These are phyloP conservation scores for Thermochaetoides thermophila DNA, from an alignment of 495 filamentous ascomycete species.

Conservation along the genomic window DNA sequence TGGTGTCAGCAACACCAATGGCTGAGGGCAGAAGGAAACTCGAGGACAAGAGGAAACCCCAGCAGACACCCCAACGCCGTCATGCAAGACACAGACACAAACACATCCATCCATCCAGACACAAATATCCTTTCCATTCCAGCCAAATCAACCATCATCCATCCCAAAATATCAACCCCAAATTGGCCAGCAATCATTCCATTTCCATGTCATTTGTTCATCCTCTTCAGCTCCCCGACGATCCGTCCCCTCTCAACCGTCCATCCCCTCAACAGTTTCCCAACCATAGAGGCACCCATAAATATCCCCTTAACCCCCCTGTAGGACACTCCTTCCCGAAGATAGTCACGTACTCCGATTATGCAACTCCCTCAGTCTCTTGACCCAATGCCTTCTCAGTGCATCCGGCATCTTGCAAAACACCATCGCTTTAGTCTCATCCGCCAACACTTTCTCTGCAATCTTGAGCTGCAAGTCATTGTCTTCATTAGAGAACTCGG, in stretches of 20 bases:
- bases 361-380: slow-evolving; percentile 30
- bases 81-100: slow-evolving; percentile 1
- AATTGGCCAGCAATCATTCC: background rate
- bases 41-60: background rate
- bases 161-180: background rate
- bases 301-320: background rate
- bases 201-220: no score
- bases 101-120: background rate
- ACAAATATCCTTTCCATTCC: no score
- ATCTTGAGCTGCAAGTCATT: slow-evolving; percentile 36
- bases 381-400: slow-evolving; percentile 33
- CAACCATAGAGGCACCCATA: background rate
- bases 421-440: slow-evolving; percentile 38
- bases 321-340: no score
- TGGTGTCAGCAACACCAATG: background rate
- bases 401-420: slow-evolving; percentile 36
- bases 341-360: slow-evolving; percentile 20
- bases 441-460: slow-evolving; percentile 34
- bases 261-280: background rate
- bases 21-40: background rate
- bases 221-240: no score
- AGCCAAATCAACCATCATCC: background rate
- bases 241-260: background rate
- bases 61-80: slow-evolving; percentile 2
- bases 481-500: slow-evolving; percentile 33